Conservation (phyloP, 140 eudicot species). For the Cichorium intybus region DNA sequence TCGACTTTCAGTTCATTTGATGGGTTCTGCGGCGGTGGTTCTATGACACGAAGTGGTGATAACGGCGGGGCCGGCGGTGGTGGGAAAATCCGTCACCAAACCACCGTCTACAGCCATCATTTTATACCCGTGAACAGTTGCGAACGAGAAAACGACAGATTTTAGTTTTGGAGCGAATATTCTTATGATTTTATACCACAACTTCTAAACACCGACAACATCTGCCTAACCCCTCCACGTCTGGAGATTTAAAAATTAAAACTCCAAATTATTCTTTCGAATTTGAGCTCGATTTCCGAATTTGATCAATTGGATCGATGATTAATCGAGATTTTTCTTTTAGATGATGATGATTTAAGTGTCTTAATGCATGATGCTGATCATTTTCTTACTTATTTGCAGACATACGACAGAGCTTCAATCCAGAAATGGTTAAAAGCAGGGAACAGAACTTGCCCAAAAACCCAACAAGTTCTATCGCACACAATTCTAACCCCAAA, state of each 20-base stretch:
- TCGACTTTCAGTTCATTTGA: background rate
- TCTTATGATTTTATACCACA: background rate
- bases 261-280: background rate
- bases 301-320: background rate
- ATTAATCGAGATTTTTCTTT: background rate
- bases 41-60: background rate
- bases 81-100: background rate
- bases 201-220: background rate
- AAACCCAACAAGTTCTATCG: conserved; percentile 74
- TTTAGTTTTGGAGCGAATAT: background rate
- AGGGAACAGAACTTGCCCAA: conserved; percentile 85
- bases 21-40: background rate
- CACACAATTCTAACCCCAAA: conserved; percentile 82
- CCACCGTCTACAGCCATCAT: background rate
- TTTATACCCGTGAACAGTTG: background rate
- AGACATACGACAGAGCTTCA: conserved; percentile 86
- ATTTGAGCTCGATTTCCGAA: background rate
- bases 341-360: background rate
- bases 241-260: background rate
- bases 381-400: conserved; percentile 28
- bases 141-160: background rate
- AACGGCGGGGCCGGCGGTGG: background rate
- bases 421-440: conserved; percentile 81
- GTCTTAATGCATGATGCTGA: conserved; percentile 5
- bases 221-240: too few species aligned